Conservation (phyloP, 352 stramenopile genomes). For the Phytophthora hybrid region DNA sequence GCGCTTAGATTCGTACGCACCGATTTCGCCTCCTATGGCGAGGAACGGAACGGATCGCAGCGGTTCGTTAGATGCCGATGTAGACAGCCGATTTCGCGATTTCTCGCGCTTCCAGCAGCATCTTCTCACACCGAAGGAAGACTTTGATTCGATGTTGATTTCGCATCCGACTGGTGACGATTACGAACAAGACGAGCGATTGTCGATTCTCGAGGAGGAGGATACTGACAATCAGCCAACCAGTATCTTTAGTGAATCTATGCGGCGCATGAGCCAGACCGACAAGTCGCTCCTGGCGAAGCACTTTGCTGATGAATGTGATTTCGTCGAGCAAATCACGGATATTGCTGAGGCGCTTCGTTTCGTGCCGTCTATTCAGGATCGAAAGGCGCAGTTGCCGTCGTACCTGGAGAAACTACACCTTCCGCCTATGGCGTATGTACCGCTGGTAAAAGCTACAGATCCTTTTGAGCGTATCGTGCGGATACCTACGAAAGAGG, state of each 20-base stretch:
- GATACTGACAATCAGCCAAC: conserved; percentile 77
- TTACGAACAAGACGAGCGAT: conserved; percentile 52
- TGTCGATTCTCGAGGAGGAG: conserved; percentile 68
- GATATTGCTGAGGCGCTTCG: conserved; percentile 86
- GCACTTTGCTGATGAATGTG: conserved; percentile 88
- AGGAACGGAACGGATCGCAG: conserved; percentile 27
- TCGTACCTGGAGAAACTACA: conserved; percentile 86
- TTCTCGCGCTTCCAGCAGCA: conserved; percentile 91
- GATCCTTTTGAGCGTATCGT: conserved; percentile 91
- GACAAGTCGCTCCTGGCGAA: conserved; percentile 86
- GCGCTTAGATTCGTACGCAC: conserved; percentile 42
- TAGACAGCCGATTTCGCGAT: conserved; percentile 81
- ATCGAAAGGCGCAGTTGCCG: conserved; percentile 82
- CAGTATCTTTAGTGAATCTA: conserved; percentile 74
- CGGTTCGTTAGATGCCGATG: conserved; percentile 51
- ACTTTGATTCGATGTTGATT: conserved; percentile 60
- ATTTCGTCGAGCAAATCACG: conserved; percentile 92
- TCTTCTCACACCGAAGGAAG: conserved; percentile 78
- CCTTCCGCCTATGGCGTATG: conserved; percentile 89
- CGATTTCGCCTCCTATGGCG: conserved; percentile 47
- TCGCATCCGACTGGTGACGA: conserved; percentile 45
- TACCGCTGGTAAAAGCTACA: conserved; percentile 87
- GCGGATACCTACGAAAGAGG: conserved; percentile 86
- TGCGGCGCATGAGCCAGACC: conserved; percentile 77
- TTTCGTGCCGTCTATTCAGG: conserved; percentile 81